phyloP scores from a whole-genome alignment of 2,329 filamentous ascomycete genomes.

The Cryphonectria radicalis region DNA sequence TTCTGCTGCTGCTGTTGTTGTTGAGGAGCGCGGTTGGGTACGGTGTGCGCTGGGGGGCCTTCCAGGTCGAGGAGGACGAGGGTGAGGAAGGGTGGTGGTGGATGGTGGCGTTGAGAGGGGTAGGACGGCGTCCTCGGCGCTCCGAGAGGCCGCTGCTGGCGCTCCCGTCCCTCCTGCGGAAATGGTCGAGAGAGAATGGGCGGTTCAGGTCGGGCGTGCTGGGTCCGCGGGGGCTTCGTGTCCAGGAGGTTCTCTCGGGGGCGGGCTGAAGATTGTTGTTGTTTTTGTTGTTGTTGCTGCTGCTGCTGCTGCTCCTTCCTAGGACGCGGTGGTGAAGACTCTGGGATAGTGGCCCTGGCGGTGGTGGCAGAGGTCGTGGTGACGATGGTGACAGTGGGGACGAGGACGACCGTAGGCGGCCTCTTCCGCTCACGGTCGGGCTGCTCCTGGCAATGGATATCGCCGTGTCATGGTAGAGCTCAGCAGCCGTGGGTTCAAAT shows the following conservation, averaged over 20 bases:
- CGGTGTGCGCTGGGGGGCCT: conserved; percentile 16
- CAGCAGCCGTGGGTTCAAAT: conserved; percentile 17
- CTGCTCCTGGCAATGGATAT: conserved; percentile 12
- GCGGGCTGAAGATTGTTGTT: not conserved
- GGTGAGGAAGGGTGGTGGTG: not conserved
- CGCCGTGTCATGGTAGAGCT: conserved; percentile 18
- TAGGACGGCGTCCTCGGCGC: conserved; percentile 19
- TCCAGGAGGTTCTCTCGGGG: not conserved
- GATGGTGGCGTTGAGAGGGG: conserved; percentile 5
- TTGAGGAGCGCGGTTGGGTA: conserved; percentile 16
- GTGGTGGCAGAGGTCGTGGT: not conserved
- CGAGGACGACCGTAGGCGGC: not conserved
- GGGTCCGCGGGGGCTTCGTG: not conserved
- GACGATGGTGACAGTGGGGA: not conserved
- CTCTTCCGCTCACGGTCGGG: not conserved
- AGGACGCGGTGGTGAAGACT: not conserved
- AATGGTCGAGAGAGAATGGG: not conserved
- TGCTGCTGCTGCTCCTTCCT: not conserved
- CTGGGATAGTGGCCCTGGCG: not conserved
- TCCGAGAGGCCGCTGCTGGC: conserved; percentile 15
- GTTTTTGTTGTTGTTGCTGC: not conserved
- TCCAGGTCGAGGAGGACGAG: not conserved
- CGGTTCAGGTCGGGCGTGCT: not conserved
- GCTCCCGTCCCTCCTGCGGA: conserved; percentile 7
- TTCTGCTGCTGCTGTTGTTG: not conserved